Evolutionary conservation across 345 rosid genomes (phyloP).

Genomic region (Schrenkiella parvula): DNA sequence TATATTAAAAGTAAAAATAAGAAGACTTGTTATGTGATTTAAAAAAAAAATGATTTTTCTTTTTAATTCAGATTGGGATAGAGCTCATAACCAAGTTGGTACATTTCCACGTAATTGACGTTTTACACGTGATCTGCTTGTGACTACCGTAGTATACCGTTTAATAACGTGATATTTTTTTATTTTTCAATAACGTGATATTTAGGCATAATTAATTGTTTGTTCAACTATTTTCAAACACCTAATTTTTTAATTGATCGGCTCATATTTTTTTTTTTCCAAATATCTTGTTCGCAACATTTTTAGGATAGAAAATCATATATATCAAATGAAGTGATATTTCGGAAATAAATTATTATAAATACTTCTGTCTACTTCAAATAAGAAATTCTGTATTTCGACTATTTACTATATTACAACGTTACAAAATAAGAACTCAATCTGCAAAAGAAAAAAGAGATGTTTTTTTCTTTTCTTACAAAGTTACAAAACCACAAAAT

Average conservation of each 20-base stretch:
- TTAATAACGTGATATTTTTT: neutral
- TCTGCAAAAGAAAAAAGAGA: too few species aligned
- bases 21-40: neutral
- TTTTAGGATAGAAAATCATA: neutral
- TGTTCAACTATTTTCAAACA: neutral
- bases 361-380: too few species aligned
- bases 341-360: too few species aligned
- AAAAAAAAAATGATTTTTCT: neutral
- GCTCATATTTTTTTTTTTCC: neutral
- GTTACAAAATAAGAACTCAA: too few species aligned
- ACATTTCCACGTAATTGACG: slow-evolving; percentile 10
- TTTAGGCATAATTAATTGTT: neutral
- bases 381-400: too few species aligned
- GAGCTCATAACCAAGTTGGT: neutral
- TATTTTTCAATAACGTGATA: neutral
- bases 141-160: slow-evolving; percentile 5
- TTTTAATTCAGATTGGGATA: neutral
- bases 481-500: too few species aligned
- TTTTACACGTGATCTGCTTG: slow-evolving; percentile 19
- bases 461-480: too few species aligned
- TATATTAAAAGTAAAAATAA: neutral
- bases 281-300: neutral
- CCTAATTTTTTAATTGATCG: slow-evolving; percentile 9
- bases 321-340: neutral
- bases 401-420: too few species aligned